phyloP scores from a whole-genome alignment of 352 stramenopile species.

The Globisporangium iwayamae region DNA sequence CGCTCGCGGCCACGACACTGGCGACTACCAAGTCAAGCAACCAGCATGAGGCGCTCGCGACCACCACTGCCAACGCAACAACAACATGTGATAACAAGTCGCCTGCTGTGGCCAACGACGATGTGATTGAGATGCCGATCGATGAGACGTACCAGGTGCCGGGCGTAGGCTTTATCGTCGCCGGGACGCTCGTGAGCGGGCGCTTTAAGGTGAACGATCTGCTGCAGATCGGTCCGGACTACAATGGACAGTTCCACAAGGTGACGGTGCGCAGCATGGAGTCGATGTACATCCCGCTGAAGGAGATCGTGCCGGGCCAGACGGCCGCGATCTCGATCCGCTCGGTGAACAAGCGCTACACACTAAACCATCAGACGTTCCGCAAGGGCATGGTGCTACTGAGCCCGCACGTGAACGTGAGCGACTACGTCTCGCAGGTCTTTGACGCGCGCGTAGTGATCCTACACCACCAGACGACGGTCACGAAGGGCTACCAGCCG shows the following conservation, averaged over 20 bases:
- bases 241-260: conserved; percentile 85
- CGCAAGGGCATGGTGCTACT: conserved; percentile 92
- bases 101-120: conserved; percentile 9
- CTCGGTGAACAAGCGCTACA: conserved; percentile 88
- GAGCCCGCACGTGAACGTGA: conserved; percentile 71
- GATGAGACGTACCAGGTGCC: conserved; percentile 91
- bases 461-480: conserved; percentile 94
- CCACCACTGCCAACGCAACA: neutral
- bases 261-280: conserved; percentile 86
- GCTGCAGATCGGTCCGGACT: conserved; percentile 89
- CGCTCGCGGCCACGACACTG: conserved; percentile 54
- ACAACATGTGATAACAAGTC: conserved; percentile 9
- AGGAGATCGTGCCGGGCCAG: conserved; percentile 84
- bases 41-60: conserved; percentile 32
- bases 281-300: conserved; percentile 88
- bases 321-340: conserved; percentile 83
- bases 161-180: conserved; percentile 93
- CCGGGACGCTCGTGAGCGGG: conserved; percentile 92
- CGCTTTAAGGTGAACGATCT: conserved; percentile 85
- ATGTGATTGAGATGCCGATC: conserved; percentile 84
- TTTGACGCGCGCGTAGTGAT: conserved; percentile 94
- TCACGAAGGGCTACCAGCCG: conserved; percentile 91
- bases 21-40: conserved; percentile 60
- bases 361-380: conserved; percentile 80
- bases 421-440: conserved; percentile 70